phyloP scores from a whole-genome alignment of 2,329 filamentous ascomycete species.

The Arthrobotrys megalospora region DNA sequence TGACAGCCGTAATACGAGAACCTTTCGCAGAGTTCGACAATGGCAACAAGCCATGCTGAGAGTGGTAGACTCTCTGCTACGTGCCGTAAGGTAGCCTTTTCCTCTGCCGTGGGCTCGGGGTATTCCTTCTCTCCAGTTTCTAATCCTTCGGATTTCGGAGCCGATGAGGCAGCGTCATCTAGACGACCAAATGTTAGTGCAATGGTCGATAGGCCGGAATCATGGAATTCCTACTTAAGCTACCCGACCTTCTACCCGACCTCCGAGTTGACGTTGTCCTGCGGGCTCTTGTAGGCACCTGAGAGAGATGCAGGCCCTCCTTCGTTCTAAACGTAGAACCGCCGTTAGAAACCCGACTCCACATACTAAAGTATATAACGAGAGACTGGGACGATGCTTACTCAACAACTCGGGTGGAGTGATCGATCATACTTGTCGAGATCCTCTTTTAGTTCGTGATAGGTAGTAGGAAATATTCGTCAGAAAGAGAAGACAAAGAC shows the following conservation, averaged over 20 bases:
- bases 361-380: not conserved
- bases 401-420: slow-evolving; percentile 19
- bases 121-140: slow-evolving; percentile 67
- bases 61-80: slow-evolving; percentile 73
- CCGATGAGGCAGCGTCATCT: not conserved
- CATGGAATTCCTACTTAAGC: too few species aligned
- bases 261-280: not conserved
- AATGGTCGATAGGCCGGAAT: too few species aligned
- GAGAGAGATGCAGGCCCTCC: not conserved
- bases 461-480: not conserved
- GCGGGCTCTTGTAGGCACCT: not conserved
- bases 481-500: not conserved
- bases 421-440: slow-evolving; percentile 31
- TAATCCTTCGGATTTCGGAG: not conserved
- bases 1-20: slow-evolving; percentile 74
- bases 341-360: not conserved
- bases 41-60: slow-evolving; percentile 73
- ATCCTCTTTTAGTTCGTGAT: not conserved
- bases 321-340: slow-evolving; percentile 15
- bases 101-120: slow-evolving; percentile 72
- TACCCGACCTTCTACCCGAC: too few species aligned
- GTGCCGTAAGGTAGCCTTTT: slow-evolving; percentile 71
- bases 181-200: not conserved
- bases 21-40: slow-evolving; percentile 74
- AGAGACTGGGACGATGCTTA: slow-evolving; percentile 1